phyloP scores from a whole-genome alignment of 192 early-diverging fungal genomes.

The Backusella sp. region DNA sequence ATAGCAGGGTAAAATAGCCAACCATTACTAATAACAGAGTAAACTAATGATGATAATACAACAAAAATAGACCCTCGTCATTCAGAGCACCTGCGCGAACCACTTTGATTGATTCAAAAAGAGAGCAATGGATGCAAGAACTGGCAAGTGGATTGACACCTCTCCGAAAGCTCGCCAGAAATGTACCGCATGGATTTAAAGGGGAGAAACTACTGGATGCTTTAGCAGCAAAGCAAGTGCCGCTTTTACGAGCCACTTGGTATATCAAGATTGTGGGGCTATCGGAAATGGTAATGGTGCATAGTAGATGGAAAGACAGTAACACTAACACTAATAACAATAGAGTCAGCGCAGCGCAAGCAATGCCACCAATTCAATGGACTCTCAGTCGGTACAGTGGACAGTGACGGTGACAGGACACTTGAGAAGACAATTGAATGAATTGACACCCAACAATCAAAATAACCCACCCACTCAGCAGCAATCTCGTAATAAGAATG shows the following conservation, averaged over 20 bases:
- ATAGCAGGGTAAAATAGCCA: conserved; percentile 28
- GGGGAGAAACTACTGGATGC: conserved; percentile 60
- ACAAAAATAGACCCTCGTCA: conserved; percentile 36
- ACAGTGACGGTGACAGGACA: conserved; percentile 42
- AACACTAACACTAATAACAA: background rate
- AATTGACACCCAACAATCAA: conserved; percentile 24
- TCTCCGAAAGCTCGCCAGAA: conserved; percentile 45
- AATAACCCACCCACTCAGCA: background rate
- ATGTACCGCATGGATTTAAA: conserved; percentile 58
- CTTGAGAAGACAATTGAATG: conserved; percentile 44
- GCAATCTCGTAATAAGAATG: conserved; percentile 4
- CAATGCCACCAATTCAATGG: conserved; percentile 12
- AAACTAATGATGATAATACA: background rate
- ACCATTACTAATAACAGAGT: background rate
- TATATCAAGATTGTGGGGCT: conserved; percentile 67
- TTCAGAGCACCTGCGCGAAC: conserved; percentile 49
- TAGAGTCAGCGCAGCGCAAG: conserved; percentile 26
- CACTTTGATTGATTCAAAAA: conserved; percentile 42
- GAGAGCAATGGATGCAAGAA: conserved; percentile 55
- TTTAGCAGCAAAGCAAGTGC: conserved; percentile 52
- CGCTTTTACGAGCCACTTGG: conserved; percentile 66
- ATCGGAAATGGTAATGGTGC: conserved; percentile 51
- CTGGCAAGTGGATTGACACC: conserved; percentile 41
- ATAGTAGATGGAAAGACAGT: background rate
- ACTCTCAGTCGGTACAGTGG: conserved; percentile 40